phyloP scores from a whole-genome alignment of 148 eudicot species.

The Rhododendron williamsianum region DNA sequence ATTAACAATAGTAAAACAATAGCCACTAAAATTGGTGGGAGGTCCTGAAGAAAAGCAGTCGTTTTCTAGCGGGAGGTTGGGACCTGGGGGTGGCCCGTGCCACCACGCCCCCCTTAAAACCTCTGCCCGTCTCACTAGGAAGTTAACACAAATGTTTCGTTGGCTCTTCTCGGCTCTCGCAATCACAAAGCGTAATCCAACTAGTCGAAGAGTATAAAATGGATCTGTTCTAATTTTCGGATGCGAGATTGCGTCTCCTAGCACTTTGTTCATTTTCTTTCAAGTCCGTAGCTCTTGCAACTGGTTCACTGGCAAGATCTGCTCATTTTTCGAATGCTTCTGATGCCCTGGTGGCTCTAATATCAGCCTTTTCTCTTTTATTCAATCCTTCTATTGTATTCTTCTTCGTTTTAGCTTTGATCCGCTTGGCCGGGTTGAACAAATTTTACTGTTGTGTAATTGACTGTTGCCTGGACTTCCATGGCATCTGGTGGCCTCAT shows the following conservation, averaged over 20 bases:
- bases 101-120: not conserved
- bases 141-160: constrained; percentile 33
- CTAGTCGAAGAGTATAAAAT: too few relatives aligned
- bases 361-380: not conserved
- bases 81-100: not conserved
- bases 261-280: not conserved
- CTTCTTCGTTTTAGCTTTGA: not conserved
- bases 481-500: not conserved
- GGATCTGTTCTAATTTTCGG: not conserved
- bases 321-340: not conserved
- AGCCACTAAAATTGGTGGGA: not conserved
- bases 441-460: not conserved
- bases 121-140: not conserved
- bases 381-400: not conserved
- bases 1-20: not conserved
- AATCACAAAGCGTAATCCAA: too few relatives aligned
- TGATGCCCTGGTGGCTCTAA: not conserved
- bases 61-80: not conserved
- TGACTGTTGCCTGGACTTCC: not conserved
- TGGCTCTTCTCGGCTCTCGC: constrained; percentile 40
- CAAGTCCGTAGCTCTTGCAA: not conserved
- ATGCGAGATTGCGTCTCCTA: not conserved
- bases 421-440: not conserved
- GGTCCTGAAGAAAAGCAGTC: not conserved
- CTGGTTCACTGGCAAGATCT: not conserved